Percentiles rank a stretch among this genome's conserved stretches.
phyloP scores from a whole-genome alignment of 1,284 basidiomycete genomes.

The Cutaneotrichosporon cyanovorans region DNA sequence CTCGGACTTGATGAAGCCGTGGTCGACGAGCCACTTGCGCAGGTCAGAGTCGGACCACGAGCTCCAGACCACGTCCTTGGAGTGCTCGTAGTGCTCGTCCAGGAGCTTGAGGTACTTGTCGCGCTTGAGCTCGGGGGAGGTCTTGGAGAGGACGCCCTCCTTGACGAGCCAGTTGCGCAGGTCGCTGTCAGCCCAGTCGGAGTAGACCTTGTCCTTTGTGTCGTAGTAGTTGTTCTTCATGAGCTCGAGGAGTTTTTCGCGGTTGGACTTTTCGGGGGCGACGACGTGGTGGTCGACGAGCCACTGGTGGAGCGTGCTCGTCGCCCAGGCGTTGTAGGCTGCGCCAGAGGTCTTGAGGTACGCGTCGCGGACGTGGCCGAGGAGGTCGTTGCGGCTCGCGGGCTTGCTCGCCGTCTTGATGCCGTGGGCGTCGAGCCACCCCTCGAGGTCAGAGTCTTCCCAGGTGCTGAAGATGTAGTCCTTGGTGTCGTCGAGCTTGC shows the following conservation, averaged over 20 bases:
- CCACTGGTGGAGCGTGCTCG: constrained; percentile 79
- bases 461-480: constrained; percentile 84
- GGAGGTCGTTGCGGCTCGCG: constrained; percentile 59
- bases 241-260: constrained; percentile 60
- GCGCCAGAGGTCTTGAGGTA: constrained; percentile 59
- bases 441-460: constrained; percentile 60
- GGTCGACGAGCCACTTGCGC: constrained; percentile 65
- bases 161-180: constrained; percentile 48
- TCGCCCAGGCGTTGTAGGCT: constrained; percentile 75
- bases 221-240: constrained; percentile 77
- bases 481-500: constrained; percentile 59
- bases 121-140: constrained; percentile 8
- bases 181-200: constrained; percentile 54
- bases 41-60: constrained; percentile 75
- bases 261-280: constrained; percentile 53
- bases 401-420: constrained; percentile 60
- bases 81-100: constrained; percentile 64
- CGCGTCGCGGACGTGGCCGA: constrained; percentile 59
- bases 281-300: constrained; percentile 68
- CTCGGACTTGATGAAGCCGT: constrained; percentile 63
- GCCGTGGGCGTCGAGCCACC: constrained; percentile 67
- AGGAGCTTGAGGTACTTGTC: constrained; percentile 72
- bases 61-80: constrained; percentile 60
- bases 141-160: constrained; percentile 34
- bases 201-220: constrained; percentile 56